phyloP scores from a whole-genome alignment of 352 stramenopile species.

The Globisporangium cylindrosporum region DNA sequence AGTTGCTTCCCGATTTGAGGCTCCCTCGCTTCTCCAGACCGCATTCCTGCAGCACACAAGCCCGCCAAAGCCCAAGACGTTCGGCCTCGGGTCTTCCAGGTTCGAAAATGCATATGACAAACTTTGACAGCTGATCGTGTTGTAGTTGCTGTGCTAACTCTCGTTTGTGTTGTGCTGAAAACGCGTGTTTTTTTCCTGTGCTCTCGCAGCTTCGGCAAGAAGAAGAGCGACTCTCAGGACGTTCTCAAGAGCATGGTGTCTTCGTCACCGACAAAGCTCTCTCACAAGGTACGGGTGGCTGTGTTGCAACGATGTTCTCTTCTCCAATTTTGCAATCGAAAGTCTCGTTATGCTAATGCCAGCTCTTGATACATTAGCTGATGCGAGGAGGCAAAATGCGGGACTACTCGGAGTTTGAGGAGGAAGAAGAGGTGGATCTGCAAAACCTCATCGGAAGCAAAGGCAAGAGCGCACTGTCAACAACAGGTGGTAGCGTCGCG shows the following conservation, averaged over 20 bases:
- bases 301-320: too few relatives aligned
- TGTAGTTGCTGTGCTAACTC: not conserved
- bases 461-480: conserved; percentile 8
- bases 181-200: not conserved
- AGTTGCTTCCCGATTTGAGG: conserved; percentile 23
- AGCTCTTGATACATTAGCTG: conserved; percentile 27
- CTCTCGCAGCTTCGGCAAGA: conserved; percentile 49
- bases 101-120: conserved; percentile 14
- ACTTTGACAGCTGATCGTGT: not conserved
- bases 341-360: not conserved
- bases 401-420: conserved; percentile 80
- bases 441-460: conserved; percentile 67
- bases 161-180: not conserved
- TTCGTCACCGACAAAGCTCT: conserved; percentile 47
- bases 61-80: conserved; percentile 49
- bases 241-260: conserved; percentile 64
- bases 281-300: conserved; percentile 41
- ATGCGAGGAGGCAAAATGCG: conserved; percentile 72
- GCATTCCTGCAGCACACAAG: conserved; percentile 58
- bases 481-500: conserved; percentile 5
- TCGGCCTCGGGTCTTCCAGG: conserved; percentile 48
- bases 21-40: conserved; percentile 52
- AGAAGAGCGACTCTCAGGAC: conserved; percentile 42
- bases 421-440: conserved; percentile 74
- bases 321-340: conserved; percentile 2